Percentiles rank a stretch among this genome's conserved stretches.
phyloP scores from a whole-genome alignment of 2,329 filamentous ascomycete species.

The Penicillium janthinellum region DNA sequence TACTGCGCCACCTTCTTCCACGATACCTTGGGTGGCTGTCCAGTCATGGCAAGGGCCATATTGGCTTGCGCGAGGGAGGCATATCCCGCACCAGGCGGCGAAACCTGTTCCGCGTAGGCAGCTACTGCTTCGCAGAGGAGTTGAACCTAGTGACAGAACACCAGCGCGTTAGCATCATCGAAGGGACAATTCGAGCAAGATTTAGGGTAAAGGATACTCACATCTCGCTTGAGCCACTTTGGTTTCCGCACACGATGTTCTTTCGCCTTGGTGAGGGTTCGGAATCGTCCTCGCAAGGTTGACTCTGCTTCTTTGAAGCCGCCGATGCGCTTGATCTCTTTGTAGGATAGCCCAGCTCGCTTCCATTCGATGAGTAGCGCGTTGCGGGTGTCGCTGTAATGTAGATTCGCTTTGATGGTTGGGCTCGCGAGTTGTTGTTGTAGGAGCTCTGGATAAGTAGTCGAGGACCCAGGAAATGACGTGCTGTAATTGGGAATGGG shows the following conservation, averaged over 20 bases:
- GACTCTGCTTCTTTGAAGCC: conserved; percentile 51
- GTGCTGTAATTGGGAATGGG: neutral
- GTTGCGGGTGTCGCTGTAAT: conserved; percentile 35
- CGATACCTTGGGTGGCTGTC: conserved; percentile 49
- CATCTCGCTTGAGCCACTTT: conserved; percentile 47
- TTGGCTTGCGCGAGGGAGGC: neutral
- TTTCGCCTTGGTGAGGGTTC: conserved; percentile 50
- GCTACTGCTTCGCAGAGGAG: conserved; percentile 46
- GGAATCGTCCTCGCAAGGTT: conserved; percentile 50
- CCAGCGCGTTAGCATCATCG: too few species aligned
- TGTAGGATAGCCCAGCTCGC: conserved; percentile 48
- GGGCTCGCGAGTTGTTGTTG: neutral
- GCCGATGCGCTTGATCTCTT: conserved; percentile 48
- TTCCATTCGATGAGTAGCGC: conserved; percentile 46
- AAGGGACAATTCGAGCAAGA: too few species aligned
- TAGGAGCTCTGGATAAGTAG: neutral
- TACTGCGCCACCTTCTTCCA: conserved; percentile 62
- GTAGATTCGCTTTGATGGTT: conserved; percentile 12
- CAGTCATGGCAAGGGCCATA: conserved; percentile 8
- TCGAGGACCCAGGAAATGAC: neutral
- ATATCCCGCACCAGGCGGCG: neutral
- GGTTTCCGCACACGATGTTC: conserved; percentile 50
- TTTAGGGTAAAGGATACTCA: conserved; percentile 31
- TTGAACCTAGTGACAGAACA: conserved; percentile 32
- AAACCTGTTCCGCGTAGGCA: conserved; percentile 21